Evolutionary conservation across 305 asterid genomes (phyloP).

Genomic region (Fraxinus platypoda): DNA sequence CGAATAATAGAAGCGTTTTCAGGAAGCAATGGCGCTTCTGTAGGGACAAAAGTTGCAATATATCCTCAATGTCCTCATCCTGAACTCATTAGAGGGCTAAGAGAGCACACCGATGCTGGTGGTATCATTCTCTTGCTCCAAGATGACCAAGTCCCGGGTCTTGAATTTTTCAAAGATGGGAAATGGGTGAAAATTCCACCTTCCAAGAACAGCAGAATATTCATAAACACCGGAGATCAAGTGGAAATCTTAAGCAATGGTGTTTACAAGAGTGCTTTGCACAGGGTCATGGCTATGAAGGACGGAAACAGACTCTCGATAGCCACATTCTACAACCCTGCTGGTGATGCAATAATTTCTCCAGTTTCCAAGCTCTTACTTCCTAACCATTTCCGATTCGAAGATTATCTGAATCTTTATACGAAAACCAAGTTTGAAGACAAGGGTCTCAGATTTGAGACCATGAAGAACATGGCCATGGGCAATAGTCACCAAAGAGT

Average conservation of each 20-base stretch:
- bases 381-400: slow-evolving; percentile 49
- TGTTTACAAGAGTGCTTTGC: slow-evolving; percentile 62
- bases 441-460: slow-evolving; percentile 61
- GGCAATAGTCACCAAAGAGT: slow-evolving; percentile 6
- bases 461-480: slow-evolving; percentile 43
- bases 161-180: slow-evolving; percentile 72
- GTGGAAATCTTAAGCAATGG: slow-evolving; percentile 77
- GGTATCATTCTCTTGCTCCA: slow-evolving; percentile 84
- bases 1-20: slow-evolving; percentile 59
- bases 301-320: slow-evolving; percentile 74
- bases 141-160: slow-evolving; percentile 83
- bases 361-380: slow-evolving; percentile 65
- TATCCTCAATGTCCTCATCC: slow-evolving; percentile 74
- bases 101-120: slow-evolving; percentile 93
- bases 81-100: slow-evolving; percentile 67
- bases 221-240: slow-evolving; percentile 75
- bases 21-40: slow-evolving; percentile 59
- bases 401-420: slow-evolving; percentile 64
- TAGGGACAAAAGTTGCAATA: slow-evolving; percentile 77
- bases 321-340: slow-evolving; percentile 86
- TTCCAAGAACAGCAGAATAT: slow-evolving; percentile 63
- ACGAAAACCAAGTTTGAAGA: slow-evolving; percentile 61
- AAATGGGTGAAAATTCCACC: slow-evolving; percentile 83
- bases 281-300: slow-evolving; percentile 66
- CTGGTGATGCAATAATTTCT: slow-evolving; percentile 65